These are phyloP conservation scores for Coprinopsis marcescibilis DNA, from an alignment of 768 basidiomycete genomes.

Conservation along the genomic window DNA sequence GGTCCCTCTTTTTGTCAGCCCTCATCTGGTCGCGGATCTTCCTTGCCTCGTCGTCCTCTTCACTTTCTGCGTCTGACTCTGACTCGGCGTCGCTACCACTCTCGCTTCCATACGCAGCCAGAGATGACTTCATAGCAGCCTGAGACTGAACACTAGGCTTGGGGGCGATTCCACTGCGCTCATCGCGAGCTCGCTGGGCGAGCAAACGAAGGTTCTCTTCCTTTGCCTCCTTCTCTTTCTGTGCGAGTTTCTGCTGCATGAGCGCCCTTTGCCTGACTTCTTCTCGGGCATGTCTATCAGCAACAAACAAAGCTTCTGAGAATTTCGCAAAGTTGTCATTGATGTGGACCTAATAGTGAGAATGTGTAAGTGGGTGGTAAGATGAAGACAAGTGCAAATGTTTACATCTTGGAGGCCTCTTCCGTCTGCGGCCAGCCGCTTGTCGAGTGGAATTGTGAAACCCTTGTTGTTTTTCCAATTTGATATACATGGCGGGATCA, in stretches of 20 bases:
- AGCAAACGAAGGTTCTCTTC: conserved; percentile 93
- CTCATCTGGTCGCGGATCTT: conserved; percentile 88
- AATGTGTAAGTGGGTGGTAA: background rate
- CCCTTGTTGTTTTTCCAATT: conserved; percentile 99
- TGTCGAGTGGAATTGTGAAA: conserved; percentile 97
- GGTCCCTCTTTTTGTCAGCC: conserved; percentile 84
- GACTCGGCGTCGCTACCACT: conserved; percentile 52
- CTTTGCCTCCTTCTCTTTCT: conserved; percentile 96
- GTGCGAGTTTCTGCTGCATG: conserved; percentile 98
- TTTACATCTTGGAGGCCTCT: conserved; percentile 94
- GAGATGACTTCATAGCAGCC: conserved; percentile 65
- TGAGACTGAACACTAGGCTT: conserved; percentile 64
- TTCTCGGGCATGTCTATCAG: conserved; percentile 95
- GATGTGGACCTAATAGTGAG: conserved; percentile 86
- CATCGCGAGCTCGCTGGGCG: conserved; percentile 93
- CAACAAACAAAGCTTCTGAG: conserved; percentile 91
- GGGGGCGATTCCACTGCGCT: conserved; percentile 74
- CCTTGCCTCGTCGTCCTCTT: conserved; percentile 80
- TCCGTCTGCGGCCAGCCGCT: conserved; percentile 97
- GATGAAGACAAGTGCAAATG: background rate
- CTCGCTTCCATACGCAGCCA: conserved; percentile 80
- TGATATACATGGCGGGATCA: conserved; percentile 99
- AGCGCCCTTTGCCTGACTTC: conserved; percentile 94
- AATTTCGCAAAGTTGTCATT: conserved; percentile 99
- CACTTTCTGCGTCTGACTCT: conserved; percentile 41